These are phyloP conservation scores for Botryococcus braunii DNA, from an alignment of 163 green algal genomes.

Conservation along the genomic window DNA sequence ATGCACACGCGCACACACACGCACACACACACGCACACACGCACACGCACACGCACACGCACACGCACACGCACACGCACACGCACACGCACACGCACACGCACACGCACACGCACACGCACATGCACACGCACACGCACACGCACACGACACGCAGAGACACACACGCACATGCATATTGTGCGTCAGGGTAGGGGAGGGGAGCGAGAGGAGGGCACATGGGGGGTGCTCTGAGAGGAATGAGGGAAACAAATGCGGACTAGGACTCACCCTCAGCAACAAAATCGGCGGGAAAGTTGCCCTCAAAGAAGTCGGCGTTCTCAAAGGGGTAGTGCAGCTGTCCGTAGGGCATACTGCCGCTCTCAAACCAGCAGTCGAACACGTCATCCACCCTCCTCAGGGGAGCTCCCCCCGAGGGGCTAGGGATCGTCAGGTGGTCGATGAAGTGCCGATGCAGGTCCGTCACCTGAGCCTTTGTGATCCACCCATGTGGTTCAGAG, in stretches of 20 bases:
- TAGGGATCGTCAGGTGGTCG: conserved; percentile 93
- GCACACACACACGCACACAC: no score
- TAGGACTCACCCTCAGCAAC: conserved; percentile 67
- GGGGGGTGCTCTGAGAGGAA: no score
- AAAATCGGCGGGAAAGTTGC: conserved; percentile 95
- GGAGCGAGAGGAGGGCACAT: no score
- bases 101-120: no score
- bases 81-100: no score
- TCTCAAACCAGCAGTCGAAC: conserved; percentile 99
- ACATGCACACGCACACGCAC: no score
- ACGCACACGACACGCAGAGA: no score
- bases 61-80: no score
- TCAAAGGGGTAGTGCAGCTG: conserved; percentile 98
- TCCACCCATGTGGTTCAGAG: background rate
- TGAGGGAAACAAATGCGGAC: background rate
- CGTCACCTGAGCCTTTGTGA: conserved; percentile 42
- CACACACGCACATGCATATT: no score
- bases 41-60: no score
- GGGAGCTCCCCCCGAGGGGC: conserved; percentile 44
- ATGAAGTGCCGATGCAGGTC: conserved; percentile 98
- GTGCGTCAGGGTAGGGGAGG: no score
- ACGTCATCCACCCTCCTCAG: conserved; percentile 82
- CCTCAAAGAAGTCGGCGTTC: conserved; percentile 92
- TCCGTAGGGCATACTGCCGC: conserved; percentile 83
- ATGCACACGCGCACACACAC: no score